These are phyloP conservation scores for Syzygium grande DNA, from an alignment of 345 rosid genomes.

Conservation along the genomic window DNA sequence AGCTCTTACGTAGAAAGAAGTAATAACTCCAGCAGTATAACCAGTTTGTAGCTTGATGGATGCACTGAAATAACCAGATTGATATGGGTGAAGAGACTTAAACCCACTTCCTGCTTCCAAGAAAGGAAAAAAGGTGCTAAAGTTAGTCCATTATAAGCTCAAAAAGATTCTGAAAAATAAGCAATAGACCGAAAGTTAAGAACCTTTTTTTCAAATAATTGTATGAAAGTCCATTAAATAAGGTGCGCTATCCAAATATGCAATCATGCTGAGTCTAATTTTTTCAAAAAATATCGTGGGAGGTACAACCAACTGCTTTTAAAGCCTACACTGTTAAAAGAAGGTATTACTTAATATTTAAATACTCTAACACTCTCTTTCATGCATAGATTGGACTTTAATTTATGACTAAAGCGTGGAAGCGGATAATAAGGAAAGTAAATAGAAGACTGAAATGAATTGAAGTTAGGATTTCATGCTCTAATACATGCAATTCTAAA, in stretches of 20 bases:
- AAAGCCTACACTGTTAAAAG: background rate
- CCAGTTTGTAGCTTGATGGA: constrained; percentile 81
- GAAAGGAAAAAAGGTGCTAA: background rate
- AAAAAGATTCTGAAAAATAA: background rate
- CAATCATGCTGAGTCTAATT: background rate
- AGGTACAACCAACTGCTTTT: background rate
- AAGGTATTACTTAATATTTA: background rate
- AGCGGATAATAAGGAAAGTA: background rate
- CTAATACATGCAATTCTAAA: background rate
- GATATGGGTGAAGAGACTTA: constrained; percentile 60
- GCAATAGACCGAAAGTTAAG: background rate
- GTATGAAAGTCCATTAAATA: background rate
- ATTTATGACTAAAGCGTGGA: background rate
- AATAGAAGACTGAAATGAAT: background rate
- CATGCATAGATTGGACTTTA: background rate
- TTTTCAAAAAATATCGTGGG: background rate
- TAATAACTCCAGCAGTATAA: constrained; percentile 89
- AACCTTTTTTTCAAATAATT: background rate
- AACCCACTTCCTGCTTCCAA: constrained; percentile 76
- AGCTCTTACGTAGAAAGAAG: constrained; percentile 64
- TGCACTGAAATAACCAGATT: constrained; percentile 80
- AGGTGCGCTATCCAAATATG: background rate
- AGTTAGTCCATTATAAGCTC: background rate
- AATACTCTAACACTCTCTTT: background rate
- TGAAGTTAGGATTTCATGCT: rapidly evolving